phyloP scores from a whole-genome alignment of 495 filamentous ascomycete genomes.

The Halenospora varia region DNA sequence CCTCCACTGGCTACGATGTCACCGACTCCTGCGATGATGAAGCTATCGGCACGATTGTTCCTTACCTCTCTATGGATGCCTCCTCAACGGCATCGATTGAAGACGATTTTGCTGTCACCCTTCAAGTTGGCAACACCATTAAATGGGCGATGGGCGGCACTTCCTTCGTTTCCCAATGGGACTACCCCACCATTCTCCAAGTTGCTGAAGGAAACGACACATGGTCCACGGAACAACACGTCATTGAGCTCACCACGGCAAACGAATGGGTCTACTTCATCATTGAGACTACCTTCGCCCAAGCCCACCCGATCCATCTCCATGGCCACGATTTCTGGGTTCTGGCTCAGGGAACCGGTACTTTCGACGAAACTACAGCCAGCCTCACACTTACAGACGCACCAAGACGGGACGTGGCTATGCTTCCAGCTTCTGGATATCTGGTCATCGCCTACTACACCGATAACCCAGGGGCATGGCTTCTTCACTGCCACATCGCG shows the following conservation, averaged over 20 bases:
- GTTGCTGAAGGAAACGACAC: conserved; percentile 5
- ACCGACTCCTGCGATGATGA: conserved; percentile 39
- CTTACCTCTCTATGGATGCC: conserved; percentile 35
- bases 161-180: conserved; percentile 39
- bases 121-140: conserved; percentile 27
- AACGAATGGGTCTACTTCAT: conserved; percentile 52
- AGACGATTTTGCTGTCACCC: conserved; percentile 26
- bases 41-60: conserved; percentile 34
- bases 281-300: conserved; percentile 55
- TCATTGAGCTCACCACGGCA: conserved; percentile 29
- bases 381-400: conserved; percentile 40
- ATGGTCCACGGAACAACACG: conserved; percentile 36
- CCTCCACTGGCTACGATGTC: conserved; percentile 24
- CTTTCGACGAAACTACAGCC: conserved; percentile 19
- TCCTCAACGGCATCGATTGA: conserved; percentile 5
- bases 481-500: conserved; percentile 47
- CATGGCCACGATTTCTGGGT: conserved; percentile 59
- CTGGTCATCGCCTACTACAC: conserved; percentile 45
- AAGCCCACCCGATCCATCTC: conserved; percentile 59
- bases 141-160: conserved; percentile 38
- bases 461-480: conserved; percentile 42
- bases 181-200: conserved; percentile 27
- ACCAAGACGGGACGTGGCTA: conserved; percentile 51
- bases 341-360: conserved; percentile 40
- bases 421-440: conserved; percentile 44